A percentile compares a stretch with the other conserved stretches of the same genome.
Conservation (phyloP, 2,329 filamentous ascomycete genomes). For the Fusarium longipes region DNA sequence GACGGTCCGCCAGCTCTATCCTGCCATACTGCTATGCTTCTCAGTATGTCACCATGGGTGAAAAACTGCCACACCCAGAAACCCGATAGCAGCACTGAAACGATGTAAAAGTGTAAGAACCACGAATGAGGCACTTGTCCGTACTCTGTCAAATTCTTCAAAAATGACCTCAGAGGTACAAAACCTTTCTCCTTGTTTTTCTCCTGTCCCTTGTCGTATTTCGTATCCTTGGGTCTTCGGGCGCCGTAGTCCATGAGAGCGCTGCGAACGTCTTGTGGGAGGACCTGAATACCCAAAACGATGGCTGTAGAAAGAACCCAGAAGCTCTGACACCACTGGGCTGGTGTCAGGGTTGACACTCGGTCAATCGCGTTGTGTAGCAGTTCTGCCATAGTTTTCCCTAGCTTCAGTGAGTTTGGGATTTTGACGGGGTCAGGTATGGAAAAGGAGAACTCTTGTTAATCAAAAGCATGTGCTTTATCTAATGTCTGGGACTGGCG, state of each 20-base stretch:
- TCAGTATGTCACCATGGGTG: slow-evolving; percentile 64
- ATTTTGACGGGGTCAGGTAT: not conserved
- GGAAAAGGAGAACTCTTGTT: not conserved
- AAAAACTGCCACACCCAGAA: slow-evolving; percentile 79
- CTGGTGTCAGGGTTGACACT: slow-evolving; percentile 38
- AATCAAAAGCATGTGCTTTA: slow-evolving; percentile 14
- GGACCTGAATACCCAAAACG: slow-evolving; percentile 56
- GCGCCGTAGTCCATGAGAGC: slow-evolving; percentile 65
- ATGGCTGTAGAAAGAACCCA: slow-evolving; percentile 57
- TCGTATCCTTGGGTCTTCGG: slow-evolving; percentile 48
- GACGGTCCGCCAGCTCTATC: slow-evolving; percentile 32
- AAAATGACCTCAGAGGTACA: slow-evolving; percentile 40
- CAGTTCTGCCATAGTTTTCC: slow-evolving; percentile 9
- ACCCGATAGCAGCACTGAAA: slow-evolving; percentile 74
- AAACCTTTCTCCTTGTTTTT: slow-evolving; percentile 3
- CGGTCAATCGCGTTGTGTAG: slow-evolving; percentile 5
- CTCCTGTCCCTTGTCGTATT: slow-evolving; percentile 29
- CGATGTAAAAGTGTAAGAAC: slow-evolving; percentile 88
- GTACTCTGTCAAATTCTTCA: slow-evolving; percentile 48
- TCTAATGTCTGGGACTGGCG: not conserved
- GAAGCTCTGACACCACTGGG: slow-evolving; percentile 58
- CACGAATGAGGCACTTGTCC: slow-evolving; percentile 84
- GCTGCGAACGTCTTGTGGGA: slow-evolving; percentile 58
- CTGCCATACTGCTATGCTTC: slow-evolving; percentile 57
- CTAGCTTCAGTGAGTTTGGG: not conserved